Evolutionary conservation across 805 yeast genomes (phyloP), one percentile per base, ranked within the genome.

Genomic region (Wickerhamomyces rabaulensis): DNA sequence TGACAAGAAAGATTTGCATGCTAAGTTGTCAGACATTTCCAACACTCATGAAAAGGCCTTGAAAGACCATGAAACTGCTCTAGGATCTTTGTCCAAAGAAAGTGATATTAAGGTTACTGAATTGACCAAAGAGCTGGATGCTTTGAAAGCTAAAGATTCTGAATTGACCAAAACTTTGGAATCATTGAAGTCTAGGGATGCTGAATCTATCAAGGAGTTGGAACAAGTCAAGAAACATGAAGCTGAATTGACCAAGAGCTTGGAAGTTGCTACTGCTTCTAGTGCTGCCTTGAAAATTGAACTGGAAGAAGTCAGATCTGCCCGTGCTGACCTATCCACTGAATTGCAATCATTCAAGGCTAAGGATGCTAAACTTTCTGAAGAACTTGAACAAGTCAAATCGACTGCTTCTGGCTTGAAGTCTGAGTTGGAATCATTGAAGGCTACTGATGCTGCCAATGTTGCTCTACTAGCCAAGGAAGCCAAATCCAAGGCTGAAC

Each of bases 41-140:
- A 23, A 16, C 12, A 29, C 40, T 6, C 48, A 48, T 37, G 46
- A 44, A 20, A 35, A 44, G 16, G 41, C 43, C 4, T 9, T 42
- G 10, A 21, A 42, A 26, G 44, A 42, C 4, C 51, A 48, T 26
- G 23, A 36, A 20, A 9, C 12, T 8, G 12, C 20, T 13, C 12
- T 33, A 8, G 36, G 10, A 9, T 33, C 36, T 3, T 33, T 33
- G 36, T 22, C 48, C 9, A 31, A 13, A 3, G 37, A 29, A 2
- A 39, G 39, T 41, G 50, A 38, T 13, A 15, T 15, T 3, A 26
- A 41, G 37, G 44, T 21, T 25, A 19, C 40, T 12, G 42, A 47
- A 31, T 43, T 43, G 6, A 17, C 20, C 2, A 16, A 46, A 31
- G 43, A 46, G n/a, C 25, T 46, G 17, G 29, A 42, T 26, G 36